Base-by-base conservation (phyloP, 1,284 basidiomycete species). In the Austropuccinia psidii region DNA sequence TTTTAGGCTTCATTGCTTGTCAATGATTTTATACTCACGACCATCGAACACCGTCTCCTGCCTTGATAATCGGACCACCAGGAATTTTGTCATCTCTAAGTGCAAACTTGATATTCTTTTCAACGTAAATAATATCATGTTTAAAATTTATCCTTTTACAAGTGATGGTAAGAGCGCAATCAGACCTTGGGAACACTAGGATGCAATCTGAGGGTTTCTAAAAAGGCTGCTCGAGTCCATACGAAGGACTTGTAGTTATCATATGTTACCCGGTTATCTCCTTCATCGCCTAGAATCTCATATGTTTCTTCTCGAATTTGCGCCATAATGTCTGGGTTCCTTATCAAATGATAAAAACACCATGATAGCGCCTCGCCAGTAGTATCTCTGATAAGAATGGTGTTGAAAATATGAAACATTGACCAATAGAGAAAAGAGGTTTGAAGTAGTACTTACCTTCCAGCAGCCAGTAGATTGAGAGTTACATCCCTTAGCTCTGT, bases 171-270 rank as follows among this genome's bases (percentile, higher is more conserved):
- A 15, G 8, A 35, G 19, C 15, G 21, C 11, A n/a, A 35, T 27
- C 35, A 41, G 0, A 72, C 69, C 69, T 62, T 72, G 77, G 62
- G 24, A 9, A 58, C 69, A 24, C 19, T 66, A 54, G 76, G 76
- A 62, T 77, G 76, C 50, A 77, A 61, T 13, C 77, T 52, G 13
- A 77, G 41, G 0, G 74, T 72, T 49, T 78, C 77, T n/a, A 72
- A 27, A 55, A 78, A 73, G 0, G 73, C 72, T 9, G 77, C 75
- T 7, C 73, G 69, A 6, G 75, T 70, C 33, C 68, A 55, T 1
- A 39, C 29, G 19, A 76, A 60, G 5, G 33, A 29, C 54, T 67
- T 72, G 65, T 75, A 76, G 15, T 62, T 64, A 2, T 60, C 69
- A 21, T 62, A 41, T 41, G 69, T 61, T 5, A 72, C 55, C 21